These are phyloP conservation scores for Styphnolobium japonicum DNA, from an alignment of 306 rosid genomes.

Conservation along the genomic window DNA sequence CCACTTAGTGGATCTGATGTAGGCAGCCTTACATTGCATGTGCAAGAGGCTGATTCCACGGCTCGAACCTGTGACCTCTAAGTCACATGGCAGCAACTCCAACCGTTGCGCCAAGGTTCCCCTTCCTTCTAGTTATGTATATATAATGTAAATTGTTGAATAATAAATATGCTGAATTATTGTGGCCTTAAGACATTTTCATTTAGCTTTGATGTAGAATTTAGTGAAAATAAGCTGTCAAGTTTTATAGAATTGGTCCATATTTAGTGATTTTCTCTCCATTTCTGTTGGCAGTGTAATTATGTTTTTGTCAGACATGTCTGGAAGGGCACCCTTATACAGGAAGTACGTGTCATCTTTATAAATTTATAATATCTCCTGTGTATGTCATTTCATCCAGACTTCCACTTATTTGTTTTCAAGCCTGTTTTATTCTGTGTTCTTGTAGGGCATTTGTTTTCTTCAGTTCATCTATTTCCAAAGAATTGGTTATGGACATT, in stretches of 20 bases:
- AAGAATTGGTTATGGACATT: constrained; percentile 65
- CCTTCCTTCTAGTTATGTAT: constrained; percentile 19
- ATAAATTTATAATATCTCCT: constrained; percentile 23
- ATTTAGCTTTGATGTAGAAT: constrained; percentile 18
- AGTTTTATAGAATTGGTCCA: constrained; percentile 4
- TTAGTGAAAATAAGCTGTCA: not conserved
- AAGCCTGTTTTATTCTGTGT: constrained; percentile 25
- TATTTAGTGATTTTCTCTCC: constrained; percentile 34
- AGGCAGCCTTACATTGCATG: too few species aligned
- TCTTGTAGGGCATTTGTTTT: constrained; percentile 90
- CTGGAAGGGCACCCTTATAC: constrained; percentile 86
- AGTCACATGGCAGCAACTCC: too few species aligned
- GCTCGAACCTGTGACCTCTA: too few species aligned
- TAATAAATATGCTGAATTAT: not conserved
- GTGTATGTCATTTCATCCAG: not conserved
- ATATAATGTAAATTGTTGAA: constrained; percentile 5
- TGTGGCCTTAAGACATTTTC: constrained; percentile 14
- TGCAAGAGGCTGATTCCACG: too few species aligned
- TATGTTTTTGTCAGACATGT: constrained; percentile 92
- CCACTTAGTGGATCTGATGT: too few species aligned
- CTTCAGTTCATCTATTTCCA: constrained; percentile 85
- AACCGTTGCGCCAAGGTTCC: too few species aligned
- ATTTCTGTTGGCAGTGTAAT: constrained; percentile 63
- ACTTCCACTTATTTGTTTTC: constrained; percentile 17
- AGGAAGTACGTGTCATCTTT: constrained; percentile 68